Percentiles rank a stretch among this genome's conserved stretches.
phyloP scores from a whole-genome alignment of 495 filamentous ascomycete genomes.

The Aspergillus cavernicola region DNA sequence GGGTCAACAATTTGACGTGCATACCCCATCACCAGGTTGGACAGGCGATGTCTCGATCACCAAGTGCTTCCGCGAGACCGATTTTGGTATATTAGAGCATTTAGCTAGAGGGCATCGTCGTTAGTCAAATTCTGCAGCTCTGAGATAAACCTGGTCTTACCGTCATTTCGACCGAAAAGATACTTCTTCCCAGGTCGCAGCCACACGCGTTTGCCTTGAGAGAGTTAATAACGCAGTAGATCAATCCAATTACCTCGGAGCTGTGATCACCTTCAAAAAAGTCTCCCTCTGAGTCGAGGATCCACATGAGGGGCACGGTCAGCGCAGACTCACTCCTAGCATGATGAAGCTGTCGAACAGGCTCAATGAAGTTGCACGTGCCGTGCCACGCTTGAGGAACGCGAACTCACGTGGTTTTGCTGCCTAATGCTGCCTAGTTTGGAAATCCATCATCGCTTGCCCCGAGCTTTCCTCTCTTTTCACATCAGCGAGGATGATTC shows the following conservation, averaged over 20 bases:
- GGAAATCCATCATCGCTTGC: constrained; percentile 7
- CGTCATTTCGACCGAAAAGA: constrained; percentile 64
- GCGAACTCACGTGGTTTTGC: constrained; percentile 39
- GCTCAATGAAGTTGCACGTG: neutral
- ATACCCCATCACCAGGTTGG: constrained; percentile 65
- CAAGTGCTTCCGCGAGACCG: constrained; percentile 87
- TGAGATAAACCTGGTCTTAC: constrained; percentile 22
- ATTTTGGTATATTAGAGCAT: constrained; percentile 60
- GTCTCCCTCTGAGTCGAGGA: constrained; percentile 45
- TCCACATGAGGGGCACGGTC: constrained; percentile 37
- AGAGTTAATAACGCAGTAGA: constrained; percentile 16
- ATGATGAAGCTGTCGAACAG: neutral
- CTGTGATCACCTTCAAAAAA: constrained; percentile 34
- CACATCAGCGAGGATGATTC: constrained; percentile 8
- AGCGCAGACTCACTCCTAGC: neutral
- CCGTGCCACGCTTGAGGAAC: constrained; percentile 13
- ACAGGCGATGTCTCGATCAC: constrained; percentile 68
- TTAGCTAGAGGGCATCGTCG: constrained; percentile 38
- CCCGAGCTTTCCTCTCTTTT: no score
- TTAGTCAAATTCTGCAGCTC: constrained; percentile 16
- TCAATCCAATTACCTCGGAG: neutral
- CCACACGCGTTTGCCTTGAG: constrained; percentile 69
- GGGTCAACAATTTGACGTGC: neutral
- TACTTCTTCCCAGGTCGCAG: constrained; percentile 77
- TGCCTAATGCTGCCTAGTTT: constrained; percentile 25